Percentiles rank a stretch among this genome's conserved stretches.
Conservation (phyloP, 805 yeast species). For the Starmera quercuum region DNA sequence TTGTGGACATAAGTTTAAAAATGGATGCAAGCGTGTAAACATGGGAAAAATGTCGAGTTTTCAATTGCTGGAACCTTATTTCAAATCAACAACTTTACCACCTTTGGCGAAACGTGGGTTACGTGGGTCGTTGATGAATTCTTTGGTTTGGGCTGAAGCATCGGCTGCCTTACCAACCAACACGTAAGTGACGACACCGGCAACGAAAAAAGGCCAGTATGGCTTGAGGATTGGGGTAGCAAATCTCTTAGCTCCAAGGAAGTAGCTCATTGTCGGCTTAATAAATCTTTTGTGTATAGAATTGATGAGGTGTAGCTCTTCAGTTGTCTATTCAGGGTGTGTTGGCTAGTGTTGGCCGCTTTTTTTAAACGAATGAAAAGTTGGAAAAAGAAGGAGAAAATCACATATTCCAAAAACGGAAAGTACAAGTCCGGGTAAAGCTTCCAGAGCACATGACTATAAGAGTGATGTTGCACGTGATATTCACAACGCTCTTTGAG, state of each 20-base stretch:
- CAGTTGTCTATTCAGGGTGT: neutral
- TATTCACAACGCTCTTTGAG: no score
- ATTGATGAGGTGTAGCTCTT: neutral
- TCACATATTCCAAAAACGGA: no score
- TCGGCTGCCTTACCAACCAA: conserved; percentile 61
- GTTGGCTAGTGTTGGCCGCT: neutral
- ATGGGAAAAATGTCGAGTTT: no score
- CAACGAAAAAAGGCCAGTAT: conserved; percentile 86
- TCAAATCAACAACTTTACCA: conserved; percentile 37
- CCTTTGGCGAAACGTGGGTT: conserved; percentile 79
- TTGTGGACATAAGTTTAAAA: no score
- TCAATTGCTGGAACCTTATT: no score
- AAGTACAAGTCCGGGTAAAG: neutral
- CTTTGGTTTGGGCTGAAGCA: conserved; percentile 64
- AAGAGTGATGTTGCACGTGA: no score
- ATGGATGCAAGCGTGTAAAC: neutral
- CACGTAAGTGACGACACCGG: conserved; percentile 71
- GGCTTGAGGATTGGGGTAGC: conserved; percentile 46
- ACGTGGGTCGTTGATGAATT: conserved; percentile 91
- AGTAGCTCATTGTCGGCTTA: neutral
- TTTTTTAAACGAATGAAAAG: neutral
- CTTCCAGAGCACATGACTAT: no score
- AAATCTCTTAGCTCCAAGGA: conserved; percentile 27
- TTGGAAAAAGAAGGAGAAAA: neutral
- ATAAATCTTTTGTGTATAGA: neutral